Conservation (phyloP, 2,329 filamentous ascomycete species). For the Sordariomycetes sp. region DNA sequence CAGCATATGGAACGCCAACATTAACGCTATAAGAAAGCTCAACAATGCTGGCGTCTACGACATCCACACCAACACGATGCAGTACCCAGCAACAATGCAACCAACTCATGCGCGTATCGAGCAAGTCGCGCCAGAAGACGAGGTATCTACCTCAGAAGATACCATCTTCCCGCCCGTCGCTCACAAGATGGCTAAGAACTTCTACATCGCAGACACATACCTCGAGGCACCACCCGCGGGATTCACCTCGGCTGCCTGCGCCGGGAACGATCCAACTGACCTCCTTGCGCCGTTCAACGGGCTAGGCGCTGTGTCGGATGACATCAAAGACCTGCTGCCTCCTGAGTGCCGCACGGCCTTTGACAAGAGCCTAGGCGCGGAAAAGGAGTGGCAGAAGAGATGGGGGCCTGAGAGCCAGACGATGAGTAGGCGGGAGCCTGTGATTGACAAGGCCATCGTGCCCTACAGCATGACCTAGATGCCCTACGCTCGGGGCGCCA, state of each 20-base stretch:
- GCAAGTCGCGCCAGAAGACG: slow-evolving; percentile 44
- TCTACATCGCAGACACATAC: slow-evolving; percentile 44
- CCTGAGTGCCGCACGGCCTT: slow-evolving; percentile 66
- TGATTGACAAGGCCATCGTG: slow-evolving; percentile 57
- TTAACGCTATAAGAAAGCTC: slow-evolving; percentile 58
- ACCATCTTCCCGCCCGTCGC: slow-evolving; percentile 37
- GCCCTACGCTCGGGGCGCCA: too few relatives aligned
- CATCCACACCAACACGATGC: slow-evolving; percentile 85
- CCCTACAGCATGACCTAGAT: slow-evolving; percentile 38
- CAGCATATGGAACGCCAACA: slow-evolving; percentile 75
- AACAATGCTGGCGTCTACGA: slow-evolving; percentile 80
- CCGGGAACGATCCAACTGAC: slow-evolving; percentile 31
- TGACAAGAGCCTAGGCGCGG: slow-evolving; percentile 52
- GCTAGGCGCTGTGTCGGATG: slow-evolving; percentile 53
- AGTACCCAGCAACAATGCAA: slow-evolving; percentile 81
- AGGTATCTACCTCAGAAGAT: slow-evolving; percentile 8
- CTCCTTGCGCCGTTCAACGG: slow-evolving; percentile 49
- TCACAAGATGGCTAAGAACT: slow-evolving; percentile 42
- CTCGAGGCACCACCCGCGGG: slow-evolving; percentile 42
- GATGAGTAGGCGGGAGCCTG: slow-evolving; percentile 38
- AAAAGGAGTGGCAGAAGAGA: slow-evolving; percentile 61
- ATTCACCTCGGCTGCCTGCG: slow-evolving; percentile 33
- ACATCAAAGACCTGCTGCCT: slow-evolving; percentile 58
- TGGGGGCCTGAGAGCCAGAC: slow-evolving; percentile 64
- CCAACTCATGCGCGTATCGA: slow-evolving; percentile 81